phyloP scores from a whole-genome alignment of 23 red algal genomes.

The Gracilaria domingensis region DNA sequence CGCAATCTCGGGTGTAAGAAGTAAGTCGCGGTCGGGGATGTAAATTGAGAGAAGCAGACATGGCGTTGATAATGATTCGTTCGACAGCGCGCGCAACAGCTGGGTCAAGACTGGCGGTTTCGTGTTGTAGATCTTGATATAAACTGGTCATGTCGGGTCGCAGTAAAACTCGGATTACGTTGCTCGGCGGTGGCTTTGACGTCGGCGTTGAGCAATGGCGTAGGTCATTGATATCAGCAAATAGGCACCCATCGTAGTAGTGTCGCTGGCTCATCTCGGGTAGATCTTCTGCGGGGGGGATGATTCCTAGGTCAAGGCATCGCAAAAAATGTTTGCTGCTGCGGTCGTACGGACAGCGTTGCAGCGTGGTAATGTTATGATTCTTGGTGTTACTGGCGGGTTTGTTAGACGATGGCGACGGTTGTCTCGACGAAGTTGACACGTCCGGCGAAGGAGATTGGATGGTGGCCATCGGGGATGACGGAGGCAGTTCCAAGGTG shows the following conservation, averaged over 20 bases:
- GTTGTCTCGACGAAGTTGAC: slow-evolving; percentile 16
- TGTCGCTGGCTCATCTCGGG: slow-evolving; percentile 51
- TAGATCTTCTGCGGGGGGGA: slow-evolving; percentile 69
- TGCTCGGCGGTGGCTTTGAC: slow-evolving; percentile 18
- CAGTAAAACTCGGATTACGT: slow-evolving; percentile 56
- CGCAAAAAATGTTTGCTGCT: slow-evolving; percentile 68
- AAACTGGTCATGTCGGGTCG: slow-evolving; percentile 63
- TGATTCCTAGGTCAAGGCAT: slow-evolving; percentile 73
- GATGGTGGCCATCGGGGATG: slow-evolving; percentile 12
- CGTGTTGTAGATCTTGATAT: slow-evolving; percentile 50
- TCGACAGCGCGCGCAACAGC: slow-evolving; percentile 61
- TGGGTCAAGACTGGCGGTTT: slow-evolving; percentile 48
- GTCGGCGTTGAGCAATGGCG: neutral
- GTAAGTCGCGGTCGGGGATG: slow-evolving; percentile 13
- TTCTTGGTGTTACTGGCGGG: slow-evolving; percentile 13
- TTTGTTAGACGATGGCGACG: slow-evolving; percentile 36
- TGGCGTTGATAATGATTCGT: slow-evolving; percentile 42
- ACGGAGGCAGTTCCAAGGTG: slow-evolving; percentile 27
- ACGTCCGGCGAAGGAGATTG: slow-evolving; percentile 19
- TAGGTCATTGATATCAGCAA: slow-evolving; percentile 77
- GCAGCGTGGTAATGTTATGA: slow-evolving; percentile 32
- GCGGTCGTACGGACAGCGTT: slow-evolving; percentile 73
- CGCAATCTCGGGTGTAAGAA: slow-evolving; percentile 22
- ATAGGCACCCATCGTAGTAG: slow-evolving; percentile 84
- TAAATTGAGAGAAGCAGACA: slow-evolving; percentile 37